These are phyloP conservation scores for Omphalotus olearius DNA, from an alignment of 1,284 basidiomycete genomes.

Conservation along the genomic window DNA sequence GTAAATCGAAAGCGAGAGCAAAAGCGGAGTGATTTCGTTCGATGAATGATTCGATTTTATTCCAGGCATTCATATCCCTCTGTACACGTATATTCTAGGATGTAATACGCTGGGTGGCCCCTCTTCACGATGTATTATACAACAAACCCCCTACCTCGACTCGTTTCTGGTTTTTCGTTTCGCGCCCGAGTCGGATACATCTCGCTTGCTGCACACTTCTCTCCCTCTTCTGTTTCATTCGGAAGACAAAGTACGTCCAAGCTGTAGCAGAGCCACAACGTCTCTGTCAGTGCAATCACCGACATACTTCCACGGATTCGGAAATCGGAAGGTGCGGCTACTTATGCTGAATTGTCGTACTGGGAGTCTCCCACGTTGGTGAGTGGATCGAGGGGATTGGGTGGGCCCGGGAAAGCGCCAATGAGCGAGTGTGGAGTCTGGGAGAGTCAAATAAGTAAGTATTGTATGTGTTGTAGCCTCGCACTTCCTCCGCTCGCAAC, in stretches of 20 bases:
- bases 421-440: no score
- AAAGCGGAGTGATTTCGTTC: conserved; percentile 28
- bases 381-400: conserved; percentile 1
- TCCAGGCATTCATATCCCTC: background rate
- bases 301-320: conserved; percentile 7
- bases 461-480: conserved; percentile 10
- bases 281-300: conserved; percentile 1
- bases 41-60: background rate
- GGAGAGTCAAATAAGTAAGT: no score
- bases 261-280: background rate
- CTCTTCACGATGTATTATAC: background rate
- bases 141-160: background rate
- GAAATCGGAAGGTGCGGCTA: background rate
- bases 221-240: no score
- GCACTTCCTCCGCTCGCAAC: conserved; percentile 13
- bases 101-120: background rate
- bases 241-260: no score
- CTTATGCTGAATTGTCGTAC: background rate
- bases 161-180: background rate
- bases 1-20: conserved; percentile 28
- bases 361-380: conserved; percentile 5
- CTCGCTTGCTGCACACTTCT: background rate
- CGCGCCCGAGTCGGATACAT: background rate
- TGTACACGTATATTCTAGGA: background rate
- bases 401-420: background rate